Evolutionary conservation across 345 rosid genomes (phyloP).

Genomic region (Psidium guajava): DNA sequence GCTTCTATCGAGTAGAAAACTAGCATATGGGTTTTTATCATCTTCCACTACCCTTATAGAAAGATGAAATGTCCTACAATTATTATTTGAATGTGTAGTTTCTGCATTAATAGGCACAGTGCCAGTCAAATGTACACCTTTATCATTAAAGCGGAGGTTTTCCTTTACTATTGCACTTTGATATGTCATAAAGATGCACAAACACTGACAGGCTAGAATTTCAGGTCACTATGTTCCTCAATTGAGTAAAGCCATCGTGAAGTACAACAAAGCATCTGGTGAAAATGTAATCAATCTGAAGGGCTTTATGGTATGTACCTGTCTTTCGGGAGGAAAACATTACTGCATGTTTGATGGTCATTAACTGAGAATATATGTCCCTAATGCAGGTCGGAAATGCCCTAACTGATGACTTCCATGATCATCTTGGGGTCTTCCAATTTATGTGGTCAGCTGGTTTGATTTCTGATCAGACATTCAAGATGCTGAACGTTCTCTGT

Average conservation of each 20-base stretch:
- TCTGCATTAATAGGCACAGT: neutral
- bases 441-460: slow-evolving; percentile 83
- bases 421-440: slow-evolving; percentile 70
- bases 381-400: slow-evolving; percentile 84
- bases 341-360: neutral
- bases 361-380: neutral
- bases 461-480: slow-evolving; percentile 80
- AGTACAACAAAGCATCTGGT: slow-evolving; percentile 35
- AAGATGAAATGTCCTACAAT: neutral
- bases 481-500: slow-evolving; percentile 47
- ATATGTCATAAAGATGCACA: neutral
- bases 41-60: neutral
- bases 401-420: slow-evolving; percentile 76
- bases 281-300: slow-evolving; percentile 48
- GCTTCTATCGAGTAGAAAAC: neutral
- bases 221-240: slow-evolving; percentile 97
- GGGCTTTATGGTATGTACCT: slow-evolving; percentile 70
- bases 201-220: neutral
- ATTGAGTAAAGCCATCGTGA: slow-evolving; percentile 67
- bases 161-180: neutral
- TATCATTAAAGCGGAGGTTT: neutral
- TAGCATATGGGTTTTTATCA: neutral
- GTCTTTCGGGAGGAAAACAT: neutral
- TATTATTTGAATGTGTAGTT: neutral
- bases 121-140: neutral